These are phyloP conservation scores for Pseudocercospora vitis DNA, from an alignment of 2,329 filamentous ascomycete species.

Conservation along the genomic window DNA sequence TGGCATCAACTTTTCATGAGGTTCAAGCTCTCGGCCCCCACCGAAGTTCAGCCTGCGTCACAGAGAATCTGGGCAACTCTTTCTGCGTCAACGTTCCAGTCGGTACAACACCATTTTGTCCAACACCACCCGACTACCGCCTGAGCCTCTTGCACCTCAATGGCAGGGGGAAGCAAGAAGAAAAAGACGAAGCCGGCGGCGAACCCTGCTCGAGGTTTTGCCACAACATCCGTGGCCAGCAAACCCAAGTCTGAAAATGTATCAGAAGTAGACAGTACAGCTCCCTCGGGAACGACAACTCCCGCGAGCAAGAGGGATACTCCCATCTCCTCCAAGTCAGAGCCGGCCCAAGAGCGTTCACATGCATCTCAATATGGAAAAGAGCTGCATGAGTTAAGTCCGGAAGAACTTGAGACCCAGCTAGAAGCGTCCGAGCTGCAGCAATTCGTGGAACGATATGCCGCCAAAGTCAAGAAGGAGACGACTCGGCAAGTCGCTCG, in stretches of 20 bases:
- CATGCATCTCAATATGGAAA: constrained; percentile 10
- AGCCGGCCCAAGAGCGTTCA: constrained; percentile 11
- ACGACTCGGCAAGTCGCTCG: constrained; percentile 72
- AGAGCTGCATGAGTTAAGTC: constrained; percentile 60
- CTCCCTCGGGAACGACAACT: constrained; percentile 34
- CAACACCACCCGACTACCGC: background rate
- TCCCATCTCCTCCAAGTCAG: constrained; percentile 29
- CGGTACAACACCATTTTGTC: background rate
- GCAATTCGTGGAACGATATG: constrained; percentile 79
- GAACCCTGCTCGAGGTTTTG: constrained; percentile 89
- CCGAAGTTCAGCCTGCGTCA: too few relatives aligned
- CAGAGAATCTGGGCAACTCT: background rate
- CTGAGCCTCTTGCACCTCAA: constrained; percentile 13
- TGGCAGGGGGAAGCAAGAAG: constrained; percentile 42
- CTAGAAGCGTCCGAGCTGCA: constrained; percentile 90
- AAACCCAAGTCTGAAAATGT: constrained; percentile 58
- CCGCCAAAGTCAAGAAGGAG: constrained; percentile 75
- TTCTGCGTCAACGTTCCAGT: background rate
- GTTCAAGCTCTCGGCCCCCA: background rate
- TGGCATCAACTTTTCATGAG: background rate
- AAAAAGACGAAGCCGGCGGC: constrained; percentile 90
- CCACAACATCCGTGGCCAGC: constrained; percentile 81
- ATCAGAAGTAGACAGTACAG: constrained; percentile 31
- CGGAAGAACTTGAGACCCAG: constrained; percentile 87
- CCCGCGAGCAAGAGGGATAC: constrained; percentile 25